Evolutionary conservation across 2,329 filamentous ascomycete species (phyloP), one percentile per base, ranked within the genome.

Genomic region (Claviceps paspali): DNA sequence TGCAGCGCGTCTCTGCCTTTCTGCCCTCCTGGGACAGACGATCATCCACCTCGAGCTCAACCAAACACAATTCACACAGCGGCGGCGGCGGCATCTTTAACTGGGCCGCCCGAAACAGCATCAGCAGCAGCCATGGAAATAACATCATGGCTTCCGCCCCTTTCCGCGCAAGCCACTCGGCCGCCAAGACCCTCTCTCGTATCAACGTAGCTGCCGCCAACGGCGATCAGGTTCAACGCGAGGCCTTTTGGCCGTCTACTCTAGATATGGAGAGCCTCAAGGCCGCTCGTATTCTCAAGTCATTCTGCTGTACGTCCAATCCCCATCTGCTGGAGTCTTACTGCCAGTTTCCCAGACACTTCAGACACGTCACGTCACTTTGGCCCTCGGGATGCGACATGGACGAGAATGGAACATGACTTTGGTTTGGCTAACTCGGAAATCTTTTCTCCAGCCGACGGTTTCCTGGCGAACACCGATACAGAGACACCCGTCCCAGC

Each of bases 261-360:
- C 65, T 94, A 36, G 87, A 94, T 54, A 79, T 81, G 47, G 87
- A 95, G 65, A 82, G 81, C 58, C 84, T 94, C 60, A 94, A 94
- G 62, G 83, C 86, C 33, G 85, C 86, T 41, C 71, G 85, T 39
- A 94, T 94, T 43, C 60, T 95, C 36, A 81, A 85, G 54, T 88
- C 82, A 23, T 95, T 95, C 60, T 93, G 85, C 65, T 83, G 79
- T 83, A 68, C 38, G 55, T 33, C 8, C 31, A n/a, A 35, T 12
- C 12, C 23, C 2, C 26, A 7, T 5, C 10, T n/a, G n/a, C n/a
- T n/a, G n/a, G n/a, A n/a, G n/a, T n/a, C n/a, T n/a, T n/a, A n/a
- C n/a, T n/a, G n/a, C n/a, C n/a, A n/a, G n/a, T n/a, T n/a, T n/a
- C n/a, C n/a, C n/a, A n/a, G n/a, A n/a, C n/a, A n/a, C n/a, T n/a